Percentiles rank a stretch among this genome's conserved stretches.
Evolutionary conservation across 345 rosid genomes (phyloP).

Genomic region (Odontarrhena argentea): DNA sequence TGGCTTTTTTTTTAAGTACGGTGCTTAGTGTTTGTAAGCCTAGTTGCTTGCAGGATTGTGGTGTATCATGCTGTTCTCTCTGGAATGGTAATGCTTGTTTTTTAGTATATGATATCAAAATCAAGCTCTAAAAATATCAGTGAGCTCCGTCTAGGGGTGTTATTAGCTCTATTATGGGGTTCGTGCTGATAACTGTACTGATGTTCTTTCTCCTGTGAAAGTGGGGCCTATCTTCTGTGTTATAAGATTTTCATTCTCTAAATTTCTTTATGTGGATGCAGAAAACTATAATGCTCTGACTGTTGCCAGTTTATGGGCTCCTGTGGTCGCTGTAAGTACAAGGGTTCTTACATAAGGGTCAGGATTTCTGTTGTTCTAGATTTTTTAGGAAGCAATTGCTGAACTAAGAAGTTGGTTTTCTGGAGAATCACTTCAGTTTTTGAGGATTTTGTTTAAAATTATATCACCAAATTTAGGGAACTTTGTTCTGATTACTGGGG

Average conservation of each 20-base stretch:
- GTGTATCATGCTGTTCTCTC: slow-evolving; percentile 16
- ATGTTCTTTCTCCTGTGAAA: slow-evolving; percentile 1
- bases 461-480: slow-evolving; percentile 25
- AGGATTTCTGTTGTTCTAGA: slow-evolving; percentile 15
- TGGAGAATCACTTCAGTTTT: slow-evolving; percentile 11
- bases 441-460: slow-evolving; percentile 12
- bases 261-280: slow-evolving; percentile 51
- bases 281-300: slow-evolving; percentile 93
- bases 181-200: slow-evolving; percentile 15
- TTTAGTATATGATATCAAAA: slow-evolving; percentile 26
- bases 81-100: slow-evolving; percentile 10
- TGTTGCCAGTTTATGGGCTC: slow-evolving; percentile 87
- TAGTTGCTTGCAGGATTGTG: slow-evolving; percentile 16
- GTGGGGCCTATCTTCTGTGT: not conserved
- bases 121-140: slow-evolving; percentile 4
- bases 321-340: slow-evolving; percentile 85
- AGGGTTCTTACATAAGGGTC: slow-evolving; percentile 32
- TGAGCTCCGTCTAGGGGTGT: slow-evolving; percentile 17
- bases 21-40: slow-evolving; percentile 10
- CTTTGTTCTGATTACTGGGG: slow-evolving; percentile 29
- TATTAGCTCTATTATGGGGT: slow-evolving; percentile 23
- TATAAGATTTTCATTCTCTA: slow-evolving; percentile 25
- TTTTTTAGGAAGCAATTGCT: slow-evolving; percentile 27
- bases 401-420: slow-evolving; percentile 18
- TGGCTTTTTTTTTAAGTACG: slow-evolving; percentile 6